A percentile compares a stretch with the other conserved stretches of the same genome.
Conservation (phyloP, 352 stramenopile species). For the Pythium pyrilobum region DNA sequence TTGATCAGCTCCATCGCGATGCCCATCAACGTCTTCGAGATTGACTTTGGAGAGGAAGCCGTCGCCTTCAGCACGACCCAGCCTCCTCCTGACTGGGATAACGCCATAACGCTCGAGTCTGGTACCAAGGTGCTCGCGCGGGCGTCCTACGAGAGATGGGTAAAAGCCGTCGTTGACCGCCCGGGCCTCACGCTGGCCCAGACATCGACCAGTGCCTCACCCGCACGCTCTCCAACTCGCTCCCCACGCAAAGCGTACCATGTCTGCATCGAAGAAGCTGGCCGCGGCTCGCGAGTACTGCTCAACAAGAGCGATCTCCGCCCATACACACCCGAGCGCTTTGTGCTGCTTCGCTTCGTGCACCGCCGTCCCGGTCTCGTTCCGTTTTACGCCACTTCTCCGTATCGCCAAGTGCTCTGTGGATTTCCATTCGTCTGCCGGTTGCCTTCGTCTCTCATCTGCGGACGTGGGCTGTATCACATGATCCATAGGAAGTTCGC, state of each 20-base stretch:
- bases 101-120: not conserved
- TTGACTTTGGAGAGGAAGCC: conserved; percentile 22
- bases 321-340: conserved; percentile 3
- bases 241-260: conserved; percentile 2
- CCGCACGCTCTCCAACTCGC: not conserved
- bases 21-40: conserved; percentile 38
- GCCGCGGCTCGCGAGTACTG: not conserved
- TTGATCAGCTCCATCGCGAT: conserved; percentile 21
- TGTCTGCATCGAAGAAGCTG: conserved; percentile 7
- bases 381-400: conserved; percentile 49
- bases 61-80: not conserved
- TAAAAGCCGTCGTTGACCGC: conserved; percentile 19
- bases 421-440: conserved; percentile 35
- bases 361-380: conserved; percentile 34
- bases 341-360: conserved; percentile 38
- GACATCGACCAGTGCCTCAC: not conserved
- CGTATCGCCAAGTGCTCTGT: conserved; percentile 27
- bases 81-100: not conserved
- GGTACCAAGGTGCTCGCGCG: conserved; percentile 6
- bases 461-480: conserved; percentile 30
- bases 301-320: conserved; percentile 8
- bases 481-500: conserved; percentile 17
- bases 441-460: conserved; percentile 12
- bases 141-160: conserved; percentile 19
- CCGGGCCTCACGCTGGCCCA: not conserved